Percentiles rank a stretch among this genome's conserved stretches.
These are phyloP conservation scores for Trichocomaceae sp. DNA, from an alignment of 2,329 filamentous ascomycete species.

Conservation along the genomic window DNA sequence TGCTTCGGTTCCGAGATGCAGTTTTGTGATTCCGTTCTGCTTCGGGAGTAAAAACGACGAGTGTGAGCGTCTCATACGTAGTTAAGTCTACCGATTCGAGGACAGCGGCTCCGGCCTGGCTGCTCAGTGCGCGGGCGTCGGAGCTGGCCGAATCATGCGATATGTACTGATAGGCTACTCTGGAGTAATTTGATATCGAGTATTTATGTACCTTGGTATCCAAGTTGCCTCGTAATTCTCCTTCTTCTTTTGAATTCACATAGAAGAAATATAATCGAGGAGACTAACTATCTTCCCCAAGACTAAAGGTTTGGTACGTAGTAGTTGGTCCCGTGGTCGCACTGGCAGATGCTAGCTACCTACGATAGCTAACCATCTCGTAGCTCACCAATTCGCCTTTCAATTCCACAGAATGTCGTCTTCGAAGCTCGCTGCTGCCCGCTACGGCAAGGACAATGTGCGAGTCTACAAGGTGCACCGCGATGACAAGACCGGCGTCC, in stretches of 20 bases:
- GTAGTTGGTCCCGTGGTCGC: too few species aligned
- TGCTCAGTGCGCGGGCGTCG: constrained; percentile 30
- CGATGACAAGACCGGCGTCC: constrained; percentile 66
- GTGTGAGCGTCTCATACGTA: too few species aligned
- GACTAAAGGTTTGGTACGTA: too few species aligned
- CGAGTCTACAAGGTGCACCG: constrained; percentile 91
- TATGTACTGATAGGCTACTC: neutral
- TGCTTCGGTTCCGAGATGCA: too few species aligned
- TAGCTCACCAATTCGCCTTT: too few species aligned
- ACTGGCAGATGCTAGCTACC: too few species aligned
- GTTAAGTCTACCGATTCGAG: too few species aligned
- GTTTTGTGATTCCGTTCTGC: too few species aligned
- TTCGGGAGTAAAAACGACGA: too few species aligned
- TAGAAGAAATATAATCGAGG: too few species aligned
- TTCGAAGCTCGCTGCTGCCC: constrained; percentile 39
- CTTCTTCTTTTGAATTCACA: neutral
- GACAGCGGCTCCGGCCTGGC: constrained; percentile 13
- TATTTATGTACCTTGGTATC: neutral
- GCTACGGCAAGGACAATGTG: constrained; percentile 79
- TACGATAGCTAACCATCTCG: too few species aligned
- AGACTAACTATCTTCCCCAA: too few species aligned
- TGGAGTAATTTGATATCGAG: neutral
- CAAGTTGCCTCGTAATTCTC: neutral
- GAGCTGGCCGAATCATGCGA: constrained; percentile 29
- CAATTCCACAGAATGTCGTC: constrained; percentile 12